These are phyloP conservation scores for Lithocarpus polystachyus DNA, from an alignment of 306 rosid species.

Conservation along the genomic window DNA sequence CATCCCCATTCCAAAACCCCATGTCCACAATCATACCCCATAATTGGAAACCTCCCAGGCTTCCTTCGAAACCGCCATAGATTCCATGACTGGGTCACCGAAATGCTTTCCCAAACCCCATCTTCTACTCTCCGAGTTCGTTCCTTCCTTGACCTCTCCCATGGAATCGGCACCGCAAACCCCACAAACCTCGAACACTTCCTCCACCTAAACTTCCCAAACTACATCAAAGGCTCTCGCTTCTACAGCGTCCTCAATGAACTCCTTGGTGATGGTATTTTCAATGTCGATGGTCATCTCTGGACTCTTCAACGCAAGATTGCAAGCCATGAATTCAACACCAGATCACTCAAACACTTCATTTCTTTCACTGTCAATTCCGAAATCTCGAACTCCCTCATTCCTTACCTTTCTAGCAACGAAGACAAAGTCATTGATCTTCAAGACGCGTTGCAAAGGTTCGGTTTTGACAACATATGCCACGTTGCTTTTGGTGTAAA, in stretches of 20 bases:
- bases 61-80: slow-evolving; percentile 19
- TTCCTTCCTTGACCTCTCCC: slow-evolving; percentile 23
- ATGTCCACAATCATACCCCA: slow-evolving; percentile 17
- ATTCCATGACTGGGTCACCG: slow-evolving; percentile 27
- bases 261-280: slow-evolving; percentile 27
- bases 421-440: slow-evolving; percentile 10
- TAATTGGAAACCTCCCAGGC: slow-evolving; percentile 15
- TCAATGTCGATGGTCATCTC: slow-evolving; percentile 17
- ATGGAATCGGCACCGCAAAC: slow-evolving; percentile 19
- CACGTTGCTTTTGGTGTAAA: slow-evolving; percentile 11
- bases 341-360: slow-evolving; percentile 28
- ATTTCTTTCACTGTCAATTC: slow-evolving; percentile 14
- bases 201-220: slow-evolving; percentile 25
- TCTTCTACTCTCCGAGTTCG: slow-evolving; percentile 12
- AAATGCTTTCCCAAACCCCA: slow-evolving; percentile 22
- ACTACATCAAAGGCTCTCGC: slow-evolving; percentile 29
- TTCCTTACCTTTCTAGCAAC: slow-evolving; percentile 3
- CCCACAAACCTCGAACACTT: slow-evolving; percentile 29
- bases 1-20: neutral
- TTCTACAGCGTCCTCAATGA: slow-evolving; percentile 16
- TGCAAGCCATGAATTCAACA: slow-evolving; percentile 33
- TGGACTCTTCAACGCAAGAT: slow-evolving; percentile 33
- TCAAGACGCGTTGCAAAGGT: slow-evolving; percentile 12
- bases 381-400: slow-evolving; percentile 6
- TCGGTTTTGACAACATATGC: slow-evolving; percentile 13